Base-by-base conservation (phyloP, 2,329 filamentous ascomycete genomes). In the Fusarium newnesense region DNA sequence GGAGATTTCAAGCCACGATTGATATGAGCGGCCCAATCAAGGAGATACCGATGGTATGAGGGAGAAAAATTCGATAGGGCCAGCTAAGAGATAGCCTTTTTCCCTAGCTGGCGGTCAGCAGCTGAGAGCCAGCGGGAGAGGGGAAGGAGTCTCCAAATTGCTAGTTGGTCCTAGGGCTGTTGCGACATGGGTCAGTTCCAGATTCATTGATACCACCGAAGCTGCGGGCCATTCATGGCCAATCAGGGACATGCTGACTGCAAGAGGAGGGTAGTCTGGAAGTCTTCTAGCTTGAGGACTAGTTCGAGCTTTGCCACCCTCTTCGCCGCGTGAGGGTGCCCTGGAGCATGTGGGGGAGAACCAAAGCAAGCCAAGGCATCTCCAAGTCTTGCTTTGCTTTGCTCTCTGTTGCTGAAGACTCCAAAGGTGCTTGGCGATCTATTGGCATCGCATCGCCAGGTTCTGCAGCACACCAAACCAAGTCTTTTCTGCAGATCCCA, bases 401-500 rank as follows among this genome's bases (percentile, higher is more conserved):
- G 18, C 19, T 60, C 24, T 67, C 37, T 54, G 43, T 37, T 34
- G 26, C 36, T 59, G 37, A 32, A 49, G 44, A 49, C 39, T 60
- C 56, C 40, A 52, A 52, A 59, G 59, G 46, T 47, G 39, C 37
- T 53, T 63, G 66, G 67, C 67, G 60, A 69, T 70, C 59, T 37
- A 64, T 54, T 56, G 54, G 64, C 64, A 75, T 73, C 63, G 74
- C 66, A 73, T 68, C 66, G 76, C 74, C 76, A 60, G 76, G 76
- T 69, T 52, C 30, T 69, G n/a, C 36, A 46, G 21, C 44, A 18
- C 36, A 46, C 50, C 40, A 39, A 42, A 66, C 61, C 49, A 59
- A 49, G 63, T 50, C 63, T 57, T 43, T 52, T 65, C 46, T 60
- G 67, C 46, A 73, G 70, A 69, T 76, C 74, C 46, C 46, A 70